Base-by-base conservation (phyloP, 2,329 filamentous ascomycete genomes). In the Davidsoniella virescens region DNA sequence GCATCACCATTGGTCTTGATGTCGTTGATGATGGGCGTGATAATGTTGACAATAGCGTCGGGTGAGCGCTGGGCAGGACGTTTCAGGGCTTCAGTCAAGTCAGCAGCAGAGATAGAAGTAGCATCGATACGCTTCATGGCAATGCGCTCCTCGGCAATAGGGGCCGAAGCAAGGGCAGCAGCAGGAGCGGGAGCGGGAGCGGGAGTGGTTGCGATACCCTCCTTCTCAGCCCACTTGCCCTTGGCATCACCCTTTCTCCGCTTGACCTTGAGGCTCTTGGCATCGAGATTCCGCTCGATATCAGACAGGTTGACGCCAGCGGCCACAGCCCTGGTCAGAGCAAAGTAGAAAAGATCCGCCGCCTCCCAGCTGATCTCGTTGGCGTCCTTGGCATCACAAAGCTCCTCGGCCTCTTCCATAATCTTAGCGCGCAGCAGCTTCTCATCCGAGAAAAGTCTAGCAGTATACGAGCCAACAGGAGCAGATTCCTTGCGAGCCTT, bases 381-480 rank as follows among this genome's bases (percentile, higher is more conserved):
- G 54, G 84, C 83, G 0, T 79, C 81, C 56, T 79, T 80, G 14
- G 92, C 90, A 56, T 92, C 80, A 61, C 90, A 95, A 40, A 98
- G 73, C 67, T 98, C 92, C 60, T 93, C 85, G 0, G 92, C 92
- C 64, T 98, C 92, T 65, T 98, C 92, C 80, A 96, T 93, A 51
- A 98, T 95, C 72, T 98, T 98, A 2, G 92, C 92, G 41, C 85
- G 76, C 49, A 95, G 68, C 50, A 98, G 74, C 63, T 93, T 88
- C 58, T 86, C 78, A 56, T 98, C 92, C 16, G 82, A 88, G 70
- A 96, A 98, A 1, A 98, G 70, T 33, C 90, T 75, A 16, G 87
- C 86, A 4, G 92, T 98, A 65, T 98, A 98, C 10, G 92, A 98
- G 1, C 88, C 90, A 56, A 75, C 75, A 0, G 92, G 90, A 0